These are phyloP conservation scores for Coniochaeta ligniaria DNA, from an alignment of 2,329 filamentous ascomycete species.

Conservation along the genomic window DNA sequence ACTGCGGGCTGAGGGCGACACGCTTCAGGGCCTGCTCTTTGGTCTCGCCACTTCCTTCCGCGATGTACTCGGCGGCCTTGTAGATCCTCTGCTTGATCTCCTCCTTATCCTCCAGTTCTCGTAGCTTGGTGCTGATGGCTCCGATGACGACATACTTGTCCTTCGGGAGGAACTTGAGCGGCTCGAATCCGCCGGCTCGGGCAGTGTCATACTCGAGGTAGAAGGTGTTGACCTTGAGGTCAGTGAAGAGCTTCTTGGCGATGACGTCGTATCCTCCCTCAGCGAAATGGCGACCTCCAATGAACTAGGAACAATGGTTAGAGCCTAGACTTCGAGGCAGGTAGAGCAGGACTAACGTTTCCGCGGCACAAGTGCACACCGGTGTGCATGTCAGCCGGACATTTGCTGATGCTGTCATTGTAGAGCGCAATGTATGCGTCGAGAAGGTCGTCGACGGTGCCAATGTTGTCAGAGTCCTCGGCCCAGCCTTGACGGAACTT, in stretches of 20 bases:
- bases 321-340: not conserved
- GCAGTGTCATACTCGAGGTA: conserved; percentile 65
- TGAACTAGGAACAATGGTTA: conserved; percentile 32
- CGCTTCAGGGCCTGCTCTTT: conserved; percentile 62
- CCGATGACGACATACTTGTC: conserved; percentile 59
- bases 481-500: conserved; percentile 66
- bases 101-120: conserved; percentile 54
- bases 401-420: conserved; percentile 60
- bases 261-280: conserved; percentile 62
- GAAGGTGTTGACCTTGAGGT: conserved; percentile 58
- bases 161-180: conserved; percentile 51
- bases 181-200: conserved; percentile 59
- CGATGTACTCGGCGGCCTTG: conserved; percentile 60
- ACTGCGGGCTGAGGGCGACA: conserved; percentile 63
- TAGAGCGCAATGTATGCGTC: conserved; percentile 72
- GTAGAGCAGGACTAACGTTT: conserved; percentile 28
- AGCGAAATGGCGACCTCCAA: conserved; percentile 57
- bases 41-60: conserved; percentile 57
- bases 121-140: conserved; percentile 56
- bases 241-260: conserved; percentile 56
- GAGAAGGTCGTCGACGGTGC: conserved; percentile 62
- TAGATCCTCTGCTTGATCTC: conserved; percentile 53
- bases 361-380: conserved; percentile 69
- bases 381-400: conserved; percentile 64
- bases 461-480: conserved; percentile 59